Evolutionary conservation across 1,139 yeast species (phyloP).

Genomic region (Blastobotrys apis): DNA sequence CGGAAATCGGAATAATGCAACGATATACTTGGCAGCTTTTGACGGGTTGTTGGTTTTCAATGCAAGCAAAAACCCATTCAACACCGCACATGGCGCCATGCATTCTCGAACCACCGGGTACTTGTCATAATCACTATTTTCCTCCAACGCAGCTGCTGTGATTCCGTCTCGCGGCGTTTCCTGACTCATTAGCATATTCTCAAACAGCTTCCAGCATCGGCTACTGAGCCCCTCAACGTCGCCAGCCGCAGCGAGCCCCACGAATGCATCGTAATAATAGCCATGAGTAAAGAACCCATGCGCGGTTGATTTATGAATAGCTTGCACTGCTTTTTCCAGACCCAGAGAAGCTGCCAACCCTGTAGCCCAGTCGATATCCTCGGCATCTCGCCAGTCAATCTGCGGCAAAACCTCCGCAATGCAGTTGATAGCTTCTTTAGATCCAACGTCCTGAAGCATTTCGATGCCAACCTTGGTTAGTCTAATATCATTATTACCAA

Average conservation of each 20-base stretch:
- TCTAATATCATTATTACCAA: constrained; percentile 14
- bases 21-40: constrained; percentile 39
- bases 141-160: constrained; percentile 30
- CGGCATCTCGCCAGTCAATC: constrained; percentile 51
- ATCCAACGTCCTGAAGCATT: constrained; percentile 21
- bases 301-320: constrained; percentile 26
- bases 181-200: constrained; percentile 53
- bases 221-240: constrained; percentile 45
- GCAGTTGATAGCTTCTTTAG: constrained; percentile 40
- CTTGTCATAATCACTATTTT: constrained; percentile 21
- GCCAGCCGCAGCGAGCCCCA: constrained; percentile 62
- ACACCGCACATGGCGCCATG: constrained; percentile 67
- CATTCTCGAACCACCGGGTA: constrained; percentile 63
- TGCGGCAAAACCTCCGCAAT: constrained; percentile 61
- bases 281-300: constrained; percentile 27
- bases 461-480: constrained; percentile 25
- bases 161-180: constrained; percentile 24
- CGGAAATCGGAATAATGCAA: constrained; percentile 57
- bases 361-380: constrained; percentile 77
- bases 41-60: constrained; percentile 30
- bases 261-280: constrained; percentile 57
- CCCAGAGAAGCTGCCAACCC: constrained; percentile 48
- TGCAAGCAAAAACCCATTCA: constrained; percentile 46
- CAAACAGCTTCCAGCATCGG: constrained; percentile 52
- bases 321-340: constrained; percentile 24